Evolutionary conservation across 352 stramenopile species (phyloP).

Genomic region (Poterioochromonas sp.): DNA sequence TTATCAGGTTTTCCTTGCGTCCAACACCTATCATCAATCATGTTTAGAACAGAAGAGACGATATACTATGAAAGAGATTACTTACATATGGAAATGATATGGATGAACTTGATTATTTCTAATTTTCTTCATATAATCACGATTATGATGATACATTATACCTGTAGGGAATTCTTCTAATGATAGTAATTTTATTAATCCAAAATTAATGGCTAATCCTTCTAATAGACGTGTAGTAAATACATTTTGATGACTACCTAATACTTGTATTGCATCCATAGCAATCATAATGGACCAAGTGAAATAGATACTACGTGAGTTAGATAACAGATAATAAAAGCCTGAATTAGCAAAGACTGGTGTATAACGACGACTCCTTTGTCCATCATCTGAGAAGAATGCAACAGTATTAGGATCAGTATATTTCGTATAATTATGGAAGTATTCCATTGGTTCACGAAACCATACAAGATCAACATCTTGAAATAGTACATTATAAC

Average conservation of each 20-base stretch:
- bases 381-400: slow-evolving; percentile 9
- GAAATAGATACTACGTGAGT: neutral
- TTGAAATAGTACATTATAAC: slow-evolving; percentile 5
- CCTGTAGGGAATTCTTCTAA: neutral
- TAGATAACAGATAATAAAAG: slow-evolving; percentile 7
- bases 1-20: slow-evolving; percentile 8
- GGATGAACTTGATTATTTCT: neutral
- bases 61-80: neutral
- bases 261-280: neutral
- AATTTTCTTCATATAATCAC: slow-evolving; percentile 2
- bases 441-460: neutral
- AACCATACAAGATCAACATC: slow-evolving; percentile 20
- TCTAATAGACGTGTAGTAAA: neutral
- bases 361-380: neutral
- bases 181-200: neutral
- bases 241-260: slow-evolving; percentile 10
- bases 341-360: slow-evolving; percentile 7
- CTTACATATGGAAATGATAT: slow-evolving; percentile 13
- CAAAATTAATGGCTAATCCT: neutral
- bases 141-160: neutral
- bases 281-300: slow-evolving; percentile 7
- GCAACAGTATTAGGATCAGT: neutral
- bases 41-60: neutral
- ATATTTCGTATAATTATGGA: neutral
- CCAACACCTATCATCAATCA: neutral